These are phyloP conservation scores for Kazachstania martiniae DNA, from an alignment of 805 yeast genomes.

Conservation along the genomic window DNA sequence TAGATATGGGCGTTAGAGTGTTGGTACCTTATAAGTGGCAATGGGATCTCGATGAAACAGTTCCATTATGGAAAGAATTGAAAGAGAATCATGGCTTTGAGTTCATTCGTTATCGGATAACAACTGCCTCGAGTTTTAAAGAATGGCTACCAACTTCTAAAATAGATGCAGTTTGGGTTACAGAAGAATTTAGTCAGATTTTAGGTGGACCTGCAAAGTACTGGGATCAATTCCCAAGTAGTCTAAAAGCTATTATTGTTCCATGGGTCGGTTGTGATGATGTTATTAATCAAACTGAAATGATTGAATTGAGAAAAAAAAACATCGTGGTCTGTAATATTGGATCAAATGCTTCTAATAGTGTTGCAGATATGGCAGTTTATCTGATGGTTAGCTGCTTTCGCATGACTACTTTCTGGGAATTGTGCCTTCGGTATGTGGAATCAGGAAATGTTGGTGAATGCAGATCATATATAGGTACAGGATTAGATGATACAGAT, in stretches of 20 bases:
- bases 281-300: slow-evolving; percentile 22
- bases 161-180: slow-evolving; percentile 43
- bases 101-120: slow-evolving; percentile 31
- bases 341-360: slow-evolving; percentile 46
- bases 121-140: slow-evolving; percentile 33
- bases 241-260: slow-evolving; percentile 38
- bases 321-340: slow-evolving; percentile 52
- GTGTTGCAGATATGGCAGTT: slow-evolving; percentile 66
- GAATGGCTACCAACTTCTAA: slow-evolving; percentile 32
- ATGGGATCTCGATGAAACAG: slow-evolving; percentile 36
- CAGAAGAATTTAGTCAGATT: slow-evolving; percentile 39
- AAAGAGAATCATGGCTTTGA: slow-evolving; percentile 26
- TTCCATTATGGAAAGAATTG: slow-evolving; percentile 39
- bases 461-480: slow-evolving; percentile 33
- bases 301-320: slow-evolving; percentile 34
- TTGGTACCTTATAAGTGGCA: slow-evolving; percentile 25
- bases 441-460: slow-evolving; percentile 34
- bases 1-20: slow-evolving; percentile 7
- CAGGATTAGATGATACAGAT: slow-evolving; percentile 10
- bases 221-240: slow-evolving; percentile 36
- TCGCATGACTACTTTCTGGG: slow-evolving; percentile 44
- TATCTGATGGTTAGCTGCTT: slow-evolving; percentile 47
- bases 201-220: slow-evolving; percentile 37
- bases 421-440: slow-evolving; percentile 30
- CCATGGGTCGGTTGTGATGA: slow-evolving; percentile 56